Conservation (phyloP, 192 early-diverging fungal species). For the Coemansia sp. region DNA sequence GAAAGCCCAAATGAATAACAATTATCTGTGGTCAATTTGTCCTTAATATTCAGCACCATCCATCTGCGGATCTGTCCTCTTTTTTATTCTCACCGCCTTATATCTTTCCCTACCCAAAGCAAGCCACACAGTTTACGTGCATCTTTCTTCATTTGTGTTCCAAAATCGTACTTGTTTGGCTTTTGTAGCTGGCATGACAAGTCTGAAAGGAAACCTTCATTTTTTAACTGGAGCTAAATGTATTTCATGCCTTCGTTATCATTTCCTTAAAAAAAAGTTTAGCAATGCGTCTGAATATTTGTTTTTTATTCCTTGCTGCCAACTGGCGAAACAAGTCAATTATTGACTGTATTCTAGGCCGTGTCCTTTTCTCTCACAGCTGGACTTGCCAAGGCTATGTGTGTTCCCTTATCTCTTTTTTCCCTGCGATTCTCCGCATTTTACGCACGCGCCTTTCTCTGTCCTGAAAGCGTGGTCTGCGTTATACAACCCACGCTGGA, state of each 20-base stretch:
- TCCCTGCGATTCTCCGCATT: neutral
- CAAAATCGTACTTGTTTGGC: neutral
- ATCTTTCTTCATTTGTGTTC: neutral
- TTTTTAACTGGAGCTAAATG: no score
- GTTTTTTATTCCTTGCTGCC: neutral
- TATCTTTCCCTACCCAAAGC: neutral
- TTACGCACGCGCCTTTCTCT: neutral
- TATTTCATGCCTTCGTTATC: no score
- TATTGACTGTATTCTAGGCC: slow-evolving; percentile 1
- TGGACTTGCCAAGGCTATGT: neutral
- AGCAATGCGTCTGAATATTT: no score
- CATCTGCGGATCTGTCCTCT: neutral
- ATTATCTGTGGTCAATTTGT: no score
- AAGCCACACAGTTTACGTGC: neutral
- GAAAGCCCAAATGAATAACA: neutral
- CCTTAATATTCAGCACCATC: no score
- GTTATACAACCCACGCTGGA: slow-evolving; percentile 3
- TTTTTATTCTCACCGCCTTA: neutral
- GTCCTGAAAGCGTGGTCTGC: neutral
- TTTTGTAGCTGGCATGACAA: neutral
- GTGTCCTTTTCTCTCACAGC: neutral
- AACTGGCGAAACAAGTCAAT: neutral
- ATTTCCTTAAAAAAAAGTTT: no score
- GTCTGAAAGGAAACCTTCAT: no score
- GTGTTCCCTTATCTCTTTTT: neutral